Evolutionary conservation across 2,329 filamentous ascomycete genomes (phyloP), one percentile per base, ranked within the genome.

Genomic region (Xylaria sp.): DNA sequence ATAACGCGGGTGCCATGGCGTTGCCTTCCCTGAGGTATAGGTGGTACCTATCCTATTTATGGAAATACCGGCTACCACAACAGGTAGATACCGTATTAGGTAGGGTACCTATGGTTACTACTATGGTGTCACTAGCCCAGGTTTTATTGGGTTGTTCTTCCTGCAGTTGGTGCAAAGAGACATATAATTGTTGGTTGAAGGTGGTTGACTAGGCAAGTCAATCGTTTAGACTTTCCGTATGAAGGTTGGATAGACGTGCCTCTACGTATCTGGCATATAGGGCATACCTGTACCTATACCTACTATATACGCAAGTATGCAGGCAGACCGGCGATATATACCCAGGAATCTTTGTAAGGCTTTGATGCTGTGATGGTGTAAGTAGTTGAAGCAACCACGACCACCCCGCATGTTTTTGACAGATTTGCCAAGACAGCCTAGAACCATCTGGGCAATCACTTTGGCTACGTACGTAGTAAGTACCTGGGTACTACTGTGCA

Each of bases 401-500:
- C 23, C n/a, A n/a, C 54, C 27, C 58, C 40, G 21, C 18, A 47
- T 37, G 25, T 27, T 65, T 50, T 65, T 42, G 58, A 59, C 47
- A 59, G 21, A 23, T 55, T 35, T 55, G 55, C 61, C 57, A 61
- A 57, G 55, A 61, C 50, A 60, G 42, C 40, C 66, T 65, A 50
- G 48, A 67, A 59, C 48, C 4, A 55, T 18, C 44, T 25, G 44
- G 44, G 21, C 10, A 23, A 10, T 48, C 21, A 48, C 44, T 23
- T 23, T 47, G 9, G 16, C 42, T 13, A 40, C 37, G 10, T 13
- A 40, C 37, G 10, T 35, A 6, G 10, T 35, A 35, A 35, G 32
- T 35, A 35, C 8, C 32, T 35, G 10, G 32, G 32, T 35, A 32
- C 29, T 9, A 32, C 29, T n/a, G n/a, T n/a, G n/a, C n/a, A n/a